Conservation (phyloP, 1,139 yeast species). For the Yamadazyma conglobata region DNA sequence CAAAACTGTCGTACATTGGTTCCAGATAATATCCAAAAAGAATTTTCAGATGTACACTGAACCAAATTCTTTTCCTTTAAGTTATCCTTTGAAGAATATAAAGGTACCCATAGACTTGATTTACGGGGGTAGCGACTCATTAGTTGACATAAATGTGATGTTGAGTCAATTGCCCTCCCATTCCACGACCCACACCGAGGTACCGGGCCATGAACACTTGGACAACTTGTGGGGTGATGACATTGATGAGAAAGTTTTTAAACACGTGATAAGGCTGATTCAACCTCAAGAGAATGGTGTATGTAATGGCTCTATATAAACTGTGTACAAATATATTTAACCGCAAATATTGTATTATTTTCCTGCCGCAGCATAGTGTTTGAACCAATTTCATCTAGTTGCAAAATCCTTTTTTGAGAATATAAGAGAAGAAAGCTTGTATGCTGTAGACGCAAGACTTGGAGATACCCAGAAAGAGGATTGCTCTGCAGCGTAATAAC, state of each 20-base stretch:
- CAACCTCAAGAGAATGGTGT: slow-evolving; percentile 18
- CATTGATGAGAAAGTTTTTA: slow-evolving; percentile 45
- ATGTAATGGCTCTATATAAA: too few species aligned
- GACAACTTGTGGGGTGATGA: slow-evolving; percentile 87
- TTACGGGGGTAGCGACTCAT: slow-evolving; percentile 77
- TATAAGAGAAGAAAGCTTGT: too few species aligned
- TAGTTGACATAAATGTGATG: slow-evolving; percentile 82
- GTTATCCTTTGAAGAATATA: slow-evolving; percentile 54
- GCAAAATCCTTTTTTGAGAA: too few species aligned
- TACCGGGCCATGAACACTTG: slow-evolving; percentile 74
- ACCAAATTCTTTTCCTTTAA: slow-evolving; percentile 32
- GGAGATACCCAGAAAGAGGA: too few species aligned
- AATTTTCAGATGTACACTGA: slow-evolving; percentile 90
- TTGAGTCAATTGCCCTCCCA: slow-evolving; percentile 45
- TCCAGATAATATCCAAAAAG: slow-evolving; percentile 79
- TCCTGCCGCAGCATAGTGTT: too few species aligned
- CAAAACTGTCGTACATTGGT: slow-evolving; percentile 94
- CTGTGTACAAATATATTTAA: too few species aligned
- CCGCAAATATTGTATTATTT: too few species aligned
- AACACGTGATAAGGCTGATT: slow-evolving; percentile 45
- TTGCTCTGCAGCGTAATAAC: too few species aligned
- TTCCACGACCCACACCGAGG: slow-evolving; percentile 40
- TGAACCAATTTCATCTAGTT: too few species aligned
- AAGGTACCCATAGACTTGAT: slow-evolving; percentile 67
- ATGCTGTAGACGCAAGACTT: too few species aligned